Evolutionary conservation across 2,329 filamentous ascomycete species (phyloP).

Genomic region (Aspergillus uvarum): DNA sequence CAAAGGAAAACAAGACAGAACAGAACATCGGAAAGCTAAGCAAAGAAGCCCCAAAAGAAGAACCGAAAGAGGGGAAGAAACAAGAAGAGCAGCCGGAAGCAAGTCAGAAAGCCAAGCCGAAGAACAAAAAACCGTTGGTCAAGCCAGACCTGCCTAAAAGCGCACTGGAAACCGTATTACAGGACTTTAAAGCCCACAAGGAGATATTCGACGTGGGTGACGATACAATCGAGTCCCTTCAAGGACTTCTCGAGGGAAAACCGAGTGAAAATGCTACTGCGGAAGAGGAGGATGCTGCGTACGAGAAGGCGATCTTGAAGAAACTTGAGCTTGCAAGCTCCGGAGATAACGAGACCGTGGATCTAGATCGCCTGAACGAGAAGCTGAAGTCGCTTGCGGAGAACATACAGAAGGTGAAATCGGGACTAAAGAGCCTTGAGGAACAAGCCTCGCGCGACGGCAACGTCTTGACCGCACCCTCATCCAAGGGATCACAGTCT

Average conservation of each 20-base stretch:
- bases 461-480: constrained; percentile 16
- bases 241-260: constrained; percentile 40
- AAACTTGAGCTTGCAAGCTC: constrained; percentile 23
- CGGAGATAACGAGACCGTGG: constrained; percentile 23
- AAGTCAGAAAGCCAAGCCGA: constrained; percentile 5
- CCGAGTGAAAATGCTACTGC: constrained; percentile 28
- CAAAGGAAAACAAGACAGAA: neutral
- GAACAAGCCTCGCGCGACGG: constrained; percentile 34
- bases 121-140: constrained; percentile 27
- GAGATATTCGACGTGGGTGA: constrained; percentile 43
- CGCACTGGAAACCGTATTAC: constrained; percentile 43
- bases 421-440: constrained; percentile 41
- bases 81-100: neutral
- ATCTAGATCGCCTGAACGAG: constrained; percentile 39
- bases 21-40: neutral
- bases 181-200: constrained; percentile 40
- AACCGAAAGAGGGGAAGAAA: neutral
- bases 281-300: constrained; percentile 33
- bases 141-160: constrained; percentile 44
- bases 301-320: constrained; percentile 31
- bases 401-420: constrained; percentile 43
- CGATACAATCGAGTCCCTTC: constrained; percentile 48
- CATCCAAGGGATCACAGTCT: constrained; percentile 13
- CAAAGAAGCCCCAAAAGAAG: constrained; percentile 1
- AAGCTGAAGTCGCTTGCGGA: constrained; percentile 42